phyloP scores from a whole-genome alignment of 2,329 filamentous ascomycete species.

The Hypoxylon sp. region DNA sequence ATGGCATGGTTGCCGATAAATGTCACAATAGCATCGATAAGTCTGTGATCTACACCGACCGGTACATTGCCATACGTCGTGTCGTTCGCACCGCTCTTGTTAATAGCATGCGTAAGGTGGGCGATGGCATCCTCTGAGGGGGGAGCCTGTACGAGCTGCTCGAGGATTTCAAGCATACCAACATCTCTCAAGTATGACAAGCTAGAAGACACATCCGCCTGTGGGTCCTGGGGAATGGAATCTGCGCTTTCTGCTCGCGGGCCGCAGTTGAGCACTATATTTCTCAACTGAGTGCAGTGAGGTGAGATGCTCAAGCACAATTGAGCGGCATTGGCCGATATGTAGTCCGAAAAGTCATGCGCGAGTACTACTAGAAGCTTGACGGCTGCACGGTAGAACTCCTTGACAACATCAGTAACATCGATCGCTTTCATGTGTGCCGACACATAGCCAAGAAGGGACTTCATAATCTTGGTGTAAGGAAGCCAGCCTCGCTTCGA shows the following conservation, averaged over 20 bases:
- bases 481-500: slow-evolving; percentile 81
- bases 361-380: slow-evolving; percentile 89
- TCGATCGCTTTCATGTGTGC: slow-evolving; percentile 83
- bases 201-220: slow-evolving; percentile 54
- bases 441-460: slow-evolving; percentile 80
- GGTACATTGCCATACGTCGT: slow-evolving; percentile 77
- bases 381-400: slow-evolving; percentile 86
- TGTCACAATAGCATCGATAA: slow-evolving; percentile 87
- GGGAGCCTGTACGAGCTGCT: slow-evolving; percentile 72
- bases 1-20: slow-evolving; percentile 84
- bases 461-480: slow-evolving; percentile 81
- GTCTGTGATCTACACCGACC: slow-evolving; percentile 76
- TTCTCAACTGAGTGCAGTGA: slow-evolving; percentile 89
- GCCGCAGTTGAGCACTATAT: slow-evolving; percentile 83
- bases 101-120: slow-evolving; percentile 81
- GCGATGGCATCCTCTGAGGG: slow-evolving; percentile 81
- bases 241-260: slow-evolving; percentile 80
- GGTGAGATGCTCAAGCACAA: slow-evolving; percentile 86
- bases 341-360: slow-evolving; percentile 94
- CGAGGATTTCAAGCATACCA: slow-evolving; percentile 72
- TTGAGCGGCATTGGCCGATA: slow-evolving; percentile 87
- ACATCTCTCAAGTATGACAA: slow-evolving; percentile 63
- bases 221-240: slow-evolving; percentile 66
- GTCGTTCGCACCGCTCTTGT: slow-evolving; percentile 69
- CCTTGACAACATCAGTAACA: slow-evolving; percentile 78